Base-by-base conservation (phyloP, 371 early-diverging fungal species). In the Mucor circinelloides region DNA sequence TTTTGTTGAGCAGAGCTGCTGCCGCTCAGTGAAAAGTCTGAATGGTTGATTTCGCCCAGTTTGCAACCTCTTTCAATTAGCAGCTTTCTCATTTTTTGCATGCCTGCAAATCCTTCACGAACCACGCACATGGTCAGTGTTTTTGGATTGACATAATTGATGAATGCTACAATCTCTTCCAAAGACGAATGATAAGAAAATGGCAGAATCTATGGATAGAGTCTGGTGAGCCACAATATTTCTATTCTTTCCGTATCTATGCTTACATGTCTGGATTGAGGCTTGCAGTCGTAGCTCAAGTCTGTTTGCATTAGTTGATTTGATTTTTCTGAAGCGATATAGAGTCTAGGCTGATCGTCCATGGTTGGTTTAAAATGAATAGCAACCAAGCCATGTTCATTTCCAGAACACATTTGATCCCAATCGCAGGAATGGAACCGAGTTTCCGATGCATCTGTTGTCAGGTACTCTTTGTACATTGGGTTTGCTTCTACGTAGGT, bases 181-280 rank as follows among this genome's bases (percentile, higher is more conserved):
- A 68, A 40, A 2, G 75, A 74, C 0, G 75, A 74, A 50, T 74
- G 75, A 23, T 50, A 66, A 6, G 75, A 74, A 52, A 67, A 74
- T 4, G 75, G 68, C 4, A 74, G 23, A 0, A 68, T 48, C 75
- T 74, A 55, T 27, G 2, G 15, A 52, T 13, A 13, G 6, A 5
- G 25, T 4, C 6, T 10, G 9, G n/a, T 21, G 9, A 46, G 21
- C 21, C 1, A n/a, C 44, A 7, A n/a, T n/a, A 15, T 13, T 3
- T 42, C 2, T 4, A 3, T 36, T 13, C 4, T 13, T 10, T 13
- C 2, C 36, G 13, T 13, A 12, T 12, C 8, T 36, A 19, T 21
- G 21, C 46, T 46, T 52, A 52, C 52, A 52, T 52, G 52, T 52
- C 52, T 52, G 7, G 52, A 25, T 15, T 52, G 52, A 57, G 61